Evolutionary conservation across 2,329 filamentous ascomycete genomes (phyloP), one percentile per base, ranked within the genome.

Genomic region (Monosporascus sp.): DNA sequence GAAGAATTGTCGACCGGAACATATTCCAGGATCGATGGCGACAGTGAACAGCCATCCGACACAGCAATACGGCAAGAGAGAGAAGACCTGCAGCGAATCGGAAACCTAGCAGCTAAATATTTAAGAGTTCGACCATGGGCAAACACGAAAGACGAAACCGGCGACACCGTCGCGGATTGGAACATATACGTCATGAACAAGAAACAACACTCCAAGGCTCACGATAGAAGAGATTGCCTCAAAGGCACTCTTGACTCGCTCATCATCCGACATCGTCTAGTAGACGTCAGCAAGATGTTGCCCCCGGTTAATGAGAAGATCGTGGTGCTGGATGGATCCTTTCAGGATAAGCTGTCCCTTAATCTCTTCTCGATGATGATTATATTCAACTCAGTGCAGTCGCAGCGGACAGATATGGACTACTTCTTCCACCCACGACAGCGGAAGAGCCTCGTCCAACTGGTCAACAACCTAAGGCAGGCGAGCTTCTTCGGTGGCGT

Each of bases 401-500:
- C 91, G 5, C 89, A 97, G 64, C 78, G 92, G 11, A 84, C 81
- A 0, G 93, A 93, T 61, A 76, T 82, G 52, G 92, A 97, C 66
- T 97, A 96, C 65, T 87, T 97, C 58, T 97, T 97, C 61, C 88
- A 96, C 61, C 80, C 82, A 0, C 83, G 80, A 14, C 92, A 92
- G 61, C 74, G 81, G 31, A 86, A 84, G 56, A 78, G 79, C 39
- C 73, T 96, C 14, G 72, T 85, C 25, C 76, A 82, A 50, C 74
- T 96, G 2, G 86, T 96, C 5, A 80, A 79, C 52, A 96, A 97
- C 63, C 69, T 96, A 45, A 83, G 90, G 18, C 88, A 94, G 64
- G 86, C 89, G 6, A 90, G 88, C 48, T 96, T 96, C 64, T 95
- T 93, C 68, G 84, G 83, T 11, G 92, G 89, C 71, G 87, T 87